Base-by-base conservation (phyloP, 352 stramenopile genomes). In the Blastocystis sp. region DNA sequence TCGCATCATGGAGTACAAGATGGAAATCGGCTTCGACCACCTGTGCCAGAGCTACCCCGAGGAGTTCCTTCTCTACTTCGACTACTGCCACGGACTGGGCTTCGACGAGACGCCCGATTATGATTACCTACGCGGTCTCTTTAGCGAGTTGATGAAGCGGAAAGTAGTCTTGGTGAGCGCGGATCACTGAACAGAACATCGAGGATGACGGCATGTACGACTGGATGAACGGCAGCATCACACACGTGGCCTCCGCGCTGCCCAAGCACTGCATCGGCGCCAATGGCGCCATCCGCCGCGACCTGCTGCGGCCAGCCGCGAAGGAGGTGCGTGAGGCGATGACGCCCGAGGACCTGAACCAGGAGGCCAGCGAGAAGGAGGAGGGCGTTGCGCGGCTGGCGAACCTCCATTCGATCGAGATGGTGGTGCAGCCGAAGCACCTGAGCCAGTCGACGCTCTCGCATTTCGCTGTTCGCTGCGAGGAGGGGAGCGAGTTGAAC, bases 21-120 rank as follows among this genome's bases (percentile, higher is more conserved):
- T 97, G 17, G 78, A 88, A 63, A 38, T 78, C n/a, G 64, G 88
- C 28, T 91, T 93, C 52, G 90, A 91, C 24, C 62, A 76, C 4
- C 84, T 92, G 7, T 93, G 91, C 87, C 91, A 93, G 65, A 90
- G 89, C 34, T 92, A 89, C 71, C 91, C 91, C 17, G 90, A 90
- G 21, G 91, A 92, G 82, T 92, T 92, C 77, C 62, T 82, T 38
- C 89, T 69, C 61, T 92, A 93, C 80, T 90, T 92, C 28, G 90
- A 92, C 14, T 97, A 98, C 91, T 97, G 94, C 89, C 92, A 94
- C 52, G 93, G 91, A 59, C 92, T 98, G 59, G 95, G 95, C 87
- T 98, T 98, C 82, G 94, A 97, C 77, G 94, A 95, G 34, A 97
- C 97, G 89, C 94, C 94, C n/a, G 95, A 98, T 91, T 96, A 97